phyloP scores from a whole-genome alignment of 129 eudicot species.

The Centella asiatica region DNA sequence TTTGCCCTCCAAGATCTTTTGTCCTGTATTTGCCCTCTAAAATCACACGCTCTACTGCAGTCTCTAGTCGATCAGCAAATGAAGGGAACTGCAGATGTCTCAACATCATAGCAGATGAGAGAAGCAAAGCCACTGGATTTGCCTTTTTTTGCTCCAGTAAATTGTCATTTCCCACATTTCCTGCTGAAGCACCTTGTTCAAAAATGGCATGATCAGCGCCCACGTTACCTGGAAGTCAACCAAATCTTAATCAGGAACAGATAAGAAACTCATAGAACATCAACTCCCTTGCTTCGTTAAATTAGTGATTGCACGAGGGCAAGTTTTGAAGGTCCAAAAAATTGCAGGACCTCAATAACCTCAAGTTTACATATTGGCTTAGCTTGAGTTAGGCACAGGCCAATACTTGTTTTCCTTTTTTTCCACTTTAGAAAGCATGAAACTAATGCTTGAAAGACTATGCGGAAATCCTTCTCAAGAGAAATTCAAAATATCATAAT shows the following conservation, averaged over 20 bases:
- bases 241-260: neutral
- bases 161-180: conserved; percentile 73
- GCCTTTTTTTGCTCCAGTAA: conserved; percentile 65
- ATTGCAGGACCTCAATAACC: neutral
- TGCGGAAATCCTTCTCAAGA: neutral
- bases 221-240: conserved; percentile 56
- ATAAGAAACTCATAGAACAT: neutral
- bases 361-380: neutral
- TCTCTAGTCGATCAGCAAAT: conserved; percentile 88
- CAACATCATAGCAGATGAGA: conserved; percentile 93
- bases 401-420: too few species aligned
- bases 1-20: conserved; percentile 78
- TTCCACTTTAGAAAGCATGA: too few species aligned
- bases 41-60: conserved; percentile 64
- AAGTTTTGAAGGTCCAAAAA: neutral
- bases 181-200: conserved; percentile 99
- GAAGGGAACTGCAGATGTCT: conserved; percentile 96
- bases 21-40: conserved; percentile 62
- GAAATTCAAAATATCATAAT: neutral
- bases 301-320: too few species aligned
- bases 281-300: too few species aligned
- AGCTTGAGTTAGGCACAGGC: neutral
- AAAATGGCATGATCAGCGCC: conserved; percentile 92
- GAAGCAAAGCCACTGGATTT: conserved; percentile 86
- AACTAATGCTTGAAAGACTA: too few species aligned